Evolutionary conservation across 1,139 yeast species (phyloP), one percentile per base, ranked within the genome.

Genomic region (Blastobotrys aristatus): DNA sequence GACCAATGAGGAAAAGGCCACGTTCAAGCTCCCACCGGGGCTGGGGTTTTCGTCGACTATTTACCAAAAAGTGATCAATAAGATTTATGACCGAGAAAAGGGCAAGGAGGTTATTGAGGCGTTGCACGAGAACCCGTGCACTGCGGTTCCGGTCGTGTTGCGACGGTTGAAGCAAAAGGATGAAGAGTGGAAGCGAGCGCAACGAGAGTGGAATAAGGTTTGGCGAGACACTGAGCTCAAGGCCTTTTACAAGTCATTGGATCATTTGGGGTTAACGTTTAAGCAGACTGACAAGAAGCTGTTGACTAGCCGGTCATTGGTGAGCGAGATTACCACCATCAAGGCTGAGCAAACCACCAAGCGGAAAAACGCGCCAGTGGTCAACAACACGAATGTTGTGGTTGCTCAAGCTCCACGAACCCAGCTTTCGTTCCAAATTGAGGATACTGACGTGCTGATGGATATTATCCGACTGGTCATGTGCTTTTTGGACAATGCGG

Each of bases 141-240:
- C 89, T 50, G 95, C 98, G 1, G 95, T 92, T 17, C 98, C 98
- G 1, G 82, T 92, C 55, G 95, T 92, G 13, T 73, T 92, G 63
- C 85, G 84, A 60, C 79, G 98, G 63, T 77, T 92, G 66, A 92
- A 92, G 68, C 97, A 92, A 68, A 92, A 92, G 69, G 98, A 94
- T 65, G 97, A 92, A 68, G 98, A 92, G 67, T 92, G 99, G 99
- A 87, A 90, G 66, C 80, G 97, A 55, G 92, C 97, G 1, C 98
- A 92, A 62, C 79, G 98, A 58, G 98, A 94, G 66, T 92, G 99
- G 98, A 92, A 92, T 67, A 92, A 92, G 65, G 96, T 90, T 24
- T 92, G 99, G 99, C 81, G 98, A 61, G 98, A 92, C 67, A 82
- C 95, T 71, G 98, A 94, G 64, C 96, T 89, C 63, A 90, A 89